Conservation (phyloP, 805 yeast species). For the Jamesozyma spencerorum region DNA sequence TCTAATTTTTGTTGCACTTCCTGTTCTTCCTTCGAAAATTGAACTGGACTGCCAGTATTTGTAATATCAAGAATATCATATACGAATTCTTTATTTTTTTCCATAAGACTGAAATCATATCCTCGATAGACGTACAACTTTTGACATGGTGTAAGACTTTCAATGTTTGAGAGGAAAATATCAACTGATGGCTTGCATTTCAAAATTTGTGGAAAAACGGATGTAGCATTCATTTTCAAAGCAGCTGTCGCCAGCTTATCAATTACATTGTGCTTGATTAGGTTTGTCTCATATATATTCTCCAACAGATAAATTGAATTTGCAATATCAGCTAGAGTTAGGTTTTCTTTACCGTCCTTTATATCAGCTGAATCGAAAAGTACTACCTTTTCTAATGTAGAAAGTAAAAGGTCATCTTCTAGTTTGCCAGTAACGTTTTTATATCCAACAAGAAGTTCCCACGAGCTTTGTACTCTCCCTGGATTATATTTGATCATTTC, state of each 20-base stretch:
- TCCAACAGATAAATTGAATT: conserved; percentile 20
- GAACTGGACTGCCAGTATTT: conserved; percentile 9
- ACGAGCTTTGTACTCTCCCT: conserved; percentile 43
- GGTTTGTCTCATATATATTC: conserved; percentile 9
- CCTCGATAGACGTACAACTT: conserved; percentile 8
- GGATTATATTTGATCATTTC: conserved; percentile 39
- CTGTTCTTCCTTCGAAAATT: conserved; percentile 12
- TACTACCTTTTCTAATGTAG: conserved; percentile 32
- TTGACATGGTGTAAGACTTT: conserved; percentile 15
- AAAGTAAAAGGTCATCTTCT: conserved; percentile 21
- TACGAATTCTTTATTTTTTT: conserved; percentile 7
- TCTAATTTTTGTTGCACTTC: conserved; percentile 4
- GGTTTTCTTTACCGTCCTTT: conserved; percentile 24
- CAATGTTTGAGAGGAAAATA: conserved; percentile 7
- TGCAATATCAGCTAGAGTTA: conserved; percentile 15
- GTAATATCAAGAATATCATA: conserved; percentile 9
- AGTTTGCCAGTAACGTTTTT: conserved; percentile 5
- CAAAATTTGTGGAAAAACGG: conserved; percentile 9
- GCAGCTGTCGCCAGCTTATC: conserved; percentile 10
- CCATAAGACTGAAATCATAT: conserved; percentile 8
- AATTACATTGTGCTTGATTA: conserved; percentile 6
- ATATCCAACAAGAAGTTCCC: conserved; percentile 37
- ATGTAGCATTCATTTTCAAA: conserved; percentile 11
- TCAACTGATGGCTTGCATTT: conserved; percentile 7
- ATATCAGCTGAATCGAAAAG: conserved; percentile 32